A percentile compares a stretch with the other conserved stretches of the same genome.
phyloP scores from a whole-genome alignment of 208 protist genomes.

The Trypanosomatidae sp. region DNA sequence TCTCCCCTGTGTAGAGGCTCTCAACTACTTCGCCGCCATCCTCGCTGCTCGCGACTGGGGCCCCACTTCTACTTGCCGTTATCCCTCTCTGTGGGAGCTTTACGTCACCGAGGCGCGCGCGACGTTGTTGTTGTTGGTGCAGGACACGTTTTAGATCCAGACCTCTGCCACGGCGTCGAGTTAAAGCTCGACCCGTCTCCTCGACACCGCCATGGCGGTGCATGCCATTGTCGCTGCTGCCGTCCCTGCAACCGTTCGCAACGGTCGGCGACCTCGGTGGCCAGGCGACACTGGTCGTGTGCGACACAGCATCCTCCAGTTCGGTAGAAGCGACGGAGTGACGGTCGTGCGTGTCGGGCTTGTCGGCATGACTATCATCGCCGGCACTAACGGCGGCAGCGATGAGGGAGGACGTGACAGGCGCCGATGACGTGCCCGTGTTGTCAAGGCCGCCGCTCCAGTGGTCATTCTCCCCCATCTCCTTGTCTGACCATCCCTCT shows the following conservation, averaged over 20 bases:
- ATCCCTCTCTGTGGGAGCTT: slow-evolving; percentile 1
- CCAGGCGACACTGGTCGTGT: slow-evolving; percentile 11
- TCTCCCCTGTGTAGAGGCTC: slow-evolving; percentile 22
- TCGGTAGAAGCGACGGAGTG: slow-evolving; percentile 21
- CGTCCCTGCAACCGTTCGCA: not conserved
- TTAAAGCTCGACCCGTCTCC: not conserved
- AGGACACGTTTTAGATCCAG: slow-evolving; percentile 22
- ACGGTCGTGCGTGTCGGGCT: slow-evolving; percentile 1
- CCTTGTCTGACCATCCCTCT: not conserved
- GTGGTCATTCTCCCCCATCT: not conserved
- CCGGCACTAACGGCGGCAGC: not conserved
- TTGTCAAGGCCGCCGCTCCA: not conserved
- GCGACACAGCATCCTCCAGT: slow-evolving; percentile 18
- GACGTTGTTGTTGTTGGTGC: slow-evolving; percentile 22
- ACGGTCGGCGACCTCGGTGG: slow-evolving; percentile 17
- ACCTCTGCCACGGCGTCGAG: slow-evolving; percentile 14
- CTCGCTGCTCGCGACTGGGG: not conserved
- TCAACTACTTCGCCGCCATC: slow-evolving; percentile 5
- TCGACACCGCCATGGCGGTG: not conserved
- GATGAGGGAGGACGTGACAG: not conserved
- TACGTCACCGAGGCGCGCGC: not conserved
- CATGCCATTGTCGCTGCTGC: not conserved
- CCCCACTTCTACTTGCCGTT: not conserved
- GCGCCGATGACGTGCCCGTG: not conserved
- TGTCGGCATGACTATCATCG: not conserved